Conservation (phyloP, 164 flowering plant genomes). For the Sextonia rubra region DNA sequence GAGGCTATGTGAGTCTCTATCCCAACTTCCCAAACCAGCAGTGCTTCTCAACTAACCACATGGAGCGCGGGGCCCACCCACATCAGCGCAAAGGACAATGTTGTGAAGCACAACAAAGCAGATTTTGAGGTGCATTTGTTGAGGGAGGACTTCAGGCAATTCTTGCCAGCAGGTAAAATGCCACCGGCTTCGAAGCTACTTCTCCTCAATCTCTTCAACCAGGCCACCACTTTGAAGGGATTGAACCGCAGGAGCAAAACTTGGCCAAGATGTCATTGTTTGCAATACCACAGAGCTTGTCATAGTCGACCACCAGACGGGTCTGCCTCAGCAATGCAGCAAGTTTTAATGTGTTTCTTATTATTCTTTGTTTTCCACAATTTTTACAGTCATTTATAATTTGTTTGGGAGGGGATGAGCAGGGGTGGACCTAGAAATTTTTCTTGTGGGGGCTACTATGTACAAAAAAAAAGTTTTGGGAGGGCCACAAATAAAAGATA, state of each 20-base stretch:
- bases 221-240: slow-evolving; percentile 73
- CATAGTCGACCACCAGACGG: slow-evolving; percentile 64
- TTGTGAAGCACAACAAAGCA: slow-evolving; percentile 55
- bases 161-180: slow-evolving; percentile 65
- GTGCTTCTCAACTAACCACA: slow-evolving; percentile 95
- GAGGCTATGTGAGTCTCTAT: slow-evolving; percentile 87
- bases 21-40: slow-evolving; percentile 91
- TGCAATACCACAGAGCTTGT: slow-evolving; percentile 69
- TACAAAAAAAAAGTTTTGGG: too few relatives aligned
- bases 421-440: too few relatives aligned
- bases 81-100: slow-evolving; percentile 79
- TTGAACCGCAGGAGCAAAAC: slow-evolving; percentile 91
- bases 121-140: slow-evolving; percentile 85
- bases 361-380: slow-evolving; percentile 4
- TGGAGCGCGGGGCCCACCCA: slow-evolving; percentile 99
- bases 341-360: slow-evolving; percentile 40
- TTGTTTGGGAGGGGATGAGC: background rate
- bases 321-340: slow-evolving; percentile 62
- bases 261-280: slow-evolving; percentile 71
- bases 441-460: too few relatives aligned
- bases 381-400: background rate
- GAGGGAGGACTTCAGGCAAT: slow-evolving; percentile 50
- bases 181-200: slow-evolving; percentile 86
- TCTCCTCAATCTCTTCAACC: slow-evolving; percentile 82
- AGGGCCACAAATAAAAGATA: too few relatives aligned